Evolutionary conservation across 208 protist species (phyloP).

Genomic region (Acanthamoeba culbertsoni): DNA sequence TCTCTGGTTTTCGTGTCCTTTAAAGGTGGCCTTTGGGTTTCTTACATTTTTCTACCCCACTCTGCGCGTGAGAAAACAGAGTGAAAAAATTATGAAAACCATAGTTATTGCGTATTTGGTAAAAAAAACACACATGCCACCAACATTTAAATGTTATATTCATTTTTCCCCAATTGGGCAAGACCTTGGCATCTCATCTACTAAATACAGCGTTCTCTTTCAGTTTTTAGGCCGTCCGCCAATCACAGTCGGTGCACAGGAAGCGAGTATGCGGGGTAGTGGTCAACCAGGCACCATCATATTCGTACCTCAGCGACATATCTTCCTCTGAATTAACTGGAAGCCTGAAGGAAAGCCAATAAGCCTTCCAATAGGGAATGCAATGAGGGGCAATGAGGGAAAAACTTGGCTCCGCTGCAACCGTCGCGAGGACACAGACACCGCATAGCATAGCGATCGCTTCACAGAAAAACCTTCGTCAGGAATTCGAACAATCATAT

Average conservation of each 20-base stretch:
- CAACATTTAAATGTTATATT: too few relatives aligned
- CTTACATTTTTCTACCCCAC: too few relatives aligned
- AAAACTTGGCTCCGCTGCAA: neutral
- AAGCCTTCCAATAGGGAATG: neutral
- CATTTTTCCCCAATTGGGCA: too few relatives aligned
- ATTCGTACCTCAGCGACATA: neutral
- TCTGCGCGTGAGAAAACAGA: too few relatives aligned
- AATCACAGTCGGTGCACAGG: neutral
- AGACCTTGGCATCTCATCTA: too few relatives aligned
- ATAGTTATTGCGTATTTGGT: too few relatives aligned
- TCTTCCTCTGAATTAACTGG: neutral
- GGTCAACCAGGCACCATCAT: neutral
- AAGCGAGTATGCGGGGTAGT: neutral
- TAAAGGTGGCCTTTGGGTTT: too few relatives aligned
- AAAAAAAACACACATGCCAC: too few relatives aligned
- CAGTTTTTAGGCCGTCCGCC: too few relatives aligned
- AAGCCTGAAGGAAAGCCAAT: neutral
- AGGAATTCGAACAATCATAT: neutral
- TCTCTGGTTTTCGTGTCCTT: too few relatives aligned
- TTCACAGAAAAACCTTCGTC: neutral
- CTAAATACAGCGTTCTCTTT: too few relatives aligned
- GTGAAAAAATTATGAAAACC: too few relatives aligned
- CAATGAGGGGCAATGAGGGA: neutral
- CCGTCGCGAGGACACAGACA: neutral
- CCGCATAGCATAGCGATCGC: neutral